A percentile compares a stretch with the other conserved stretches of the same genome.
Evolutionary conservation across 148 eudicot species (phyloP).

Genomic region (Euryodendron excelsum): DNA sequence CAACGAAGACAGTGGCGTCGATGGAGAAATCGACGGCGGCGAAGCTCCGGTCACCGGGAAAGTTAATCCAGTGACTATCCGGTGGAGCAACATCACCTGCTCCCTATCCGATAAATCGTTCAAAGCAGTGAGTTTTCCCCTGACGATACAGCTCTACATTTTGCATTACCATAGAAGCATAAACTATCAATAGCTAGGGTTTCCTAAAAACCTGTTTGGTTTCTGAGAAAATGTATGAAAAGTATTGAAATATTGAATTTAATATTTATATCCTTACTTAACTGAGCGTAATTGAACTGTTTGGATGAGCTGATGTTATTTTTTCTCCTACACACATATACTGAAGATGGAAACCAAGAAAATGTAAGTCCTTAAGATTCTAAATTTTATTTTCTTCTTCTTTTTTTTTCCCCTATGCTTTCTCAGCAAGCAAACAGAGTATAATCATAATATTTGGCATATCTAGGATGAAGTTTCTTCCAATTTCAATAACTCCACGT

Average conservation of each 20-base stretch:
- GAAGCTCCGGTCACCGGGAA: conserved; percentile 44
- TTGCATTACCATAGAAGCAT: neutral
- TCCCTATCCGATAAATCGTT: conserved; percentile 42
- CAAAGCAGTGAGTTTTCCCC: neutral
- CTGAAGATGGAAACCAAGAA: neutral
- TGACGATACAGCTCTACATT: neutral
- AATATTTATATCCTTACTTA: neutral
- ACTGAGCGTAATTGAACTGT: neutral
- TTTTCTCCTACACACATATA: neutral
- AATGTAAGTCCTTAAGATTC: neutral
- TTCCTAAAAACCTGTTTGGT: conserved; percentile 3
- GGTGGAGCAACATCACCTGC: conserved; percentile 75
- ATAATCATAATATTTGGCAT: neutral
- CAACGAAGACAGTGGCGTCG: conserved; percentile 22
- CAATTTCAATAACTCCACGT: neutral
- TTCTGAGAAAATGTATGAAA: neutral
- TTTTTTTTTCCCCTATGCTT: neutral
- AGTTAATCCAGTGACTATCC: conserved; percentile 74
- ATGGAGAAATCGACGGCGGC: conserved; percentile 19
- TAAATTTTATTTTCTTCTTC: neutral
- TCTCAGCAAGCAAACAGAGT: neutral
- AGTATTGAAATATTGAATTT: neutral
- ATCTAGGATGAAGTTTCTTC: neutral
- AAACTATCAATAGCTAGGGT: neutral
- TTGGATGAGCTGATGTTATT: neutral